A percentile compares a stretch with the other conserved stretches of the same genome.
These are phyloP conservation scores for Coriolopsis trogii DNA, from an alignment of 1,284 basidiomycete genomes.

Conservation along the genomic window DNA sequence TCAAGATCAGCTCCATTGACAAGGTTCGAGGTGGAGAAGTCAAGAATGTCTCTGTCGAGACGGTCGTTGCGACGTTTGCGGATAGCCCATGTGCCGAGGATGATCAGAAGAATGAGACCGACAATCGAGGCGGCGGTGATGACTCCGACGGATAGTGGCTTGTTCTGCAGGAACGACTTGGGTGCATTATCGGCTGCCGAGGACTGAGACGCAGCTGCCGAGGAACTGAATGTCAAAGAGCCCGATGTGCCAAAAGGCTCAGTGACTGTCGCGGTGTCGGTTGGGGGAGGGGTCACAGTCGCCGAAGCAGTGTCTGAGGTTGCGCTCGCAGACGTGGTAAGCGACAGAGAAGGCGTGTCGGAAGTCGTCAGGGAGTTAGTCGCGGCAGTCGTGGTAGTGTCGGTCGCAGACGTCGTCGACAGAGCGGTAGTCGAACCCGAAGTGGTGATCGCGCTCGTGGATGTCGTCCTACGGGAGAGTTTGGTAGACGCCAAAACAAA, in stretches of 20 bases:
- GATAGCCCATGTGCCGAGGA: constrained; percentile 48
- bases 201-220: constrained; percentile 21
- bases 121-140: constrained; percentile 58
- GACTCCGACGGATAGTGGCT: constrained; percentile 57
- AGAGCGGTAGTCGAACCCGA: too few species aligned
- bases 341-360: constrained; percentile 6
- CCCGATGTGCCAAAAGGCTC: constrained; percentile 11
- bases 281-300: constrained; percentile 1
- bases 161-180: constrained; percentile 60
- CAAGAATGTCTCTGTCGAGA: constrained; percentile 51
- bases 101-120: constrained; percentile 49
- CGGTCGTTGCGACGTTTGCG: constrained; percentile 51
- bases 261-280: neutral
- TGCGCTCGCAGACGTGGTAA: constrained; percentile 3
- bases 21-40: constrained; percentile 50
- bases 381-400: neutral
- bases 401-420: too few species aligned
- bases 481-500: too few species aligned
- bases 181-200: neutral
- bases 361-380: constrained; percentile 8
- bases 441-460: too few species aligned
- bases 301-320: neutral
- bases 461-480: constrained; percentile 10
- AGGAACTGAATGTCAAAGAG: constrained; percentile 20
- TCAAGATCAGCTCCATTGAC: constrained; percentile 29